phyloP scores from a whole-genome alignment of 2,329 filamentous ascomycete species.

The Nemania sp. region DNA sequence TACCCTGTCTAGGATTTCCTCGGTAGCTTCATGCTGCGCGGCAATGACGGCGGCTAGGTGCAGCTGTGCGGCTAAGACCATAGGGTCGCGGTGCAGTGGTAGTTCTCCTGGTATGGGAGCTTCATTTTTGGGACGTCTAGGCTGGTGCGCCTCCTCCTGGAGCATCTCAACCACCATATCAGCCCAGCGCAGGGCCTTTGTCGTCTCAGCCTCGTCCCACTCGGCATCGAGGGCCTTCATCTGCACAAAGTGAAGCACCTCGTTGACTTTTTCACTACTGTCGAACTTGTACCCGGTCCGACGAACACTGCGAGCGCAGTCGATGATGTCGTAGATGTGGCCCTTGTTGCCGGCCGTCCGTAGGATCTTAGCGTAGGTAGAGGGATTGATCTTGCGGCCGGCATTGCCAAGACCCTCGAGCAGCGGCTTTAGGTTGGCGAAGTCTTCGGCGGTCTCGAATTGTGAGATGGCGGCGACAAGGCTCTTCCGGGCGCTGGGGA shows the following conservation, averaged over 20 bases:
- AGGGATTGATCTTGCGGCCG: slow-evolving; percentile 53
- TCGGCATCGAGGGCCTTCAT: slow-evolving; percentile 56
- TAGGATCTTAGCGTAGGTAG: slow-evolving; percentile 56
- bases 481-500: slow-evolving; percentile 58
- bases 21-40: slow-evolving; percentile 49
- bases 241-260: slow-evolving; percentile 56
- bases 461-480: slow-evolving; percentile 55
- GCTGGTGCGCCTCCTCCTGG: slow-evolving; percentile 57
- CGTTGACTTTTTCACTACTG: slow-evolving; percentile 56
- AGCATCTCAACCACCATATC: slow-evolving; percentile 64
- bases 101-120: slow-evolving; percentile 37
- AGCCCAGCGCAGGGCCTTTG: slow-evolving; percentile 59
- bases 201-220: slow-evolving; percentile 54
- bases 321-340: slow-evolving; percentile 61
- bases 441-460: slow-evolving; percentile 65
- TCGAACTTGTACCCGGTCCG: slow-evolving; percentile 61
- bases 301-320: slow-evolving; percentile 61
- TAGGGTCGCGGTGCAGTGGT: slow-evolving; percentile 57
- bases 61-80: slow-evolving; percentile 57
- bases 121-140: slow-evolving; percentile 35
- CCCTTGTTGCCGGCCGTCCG: slow-evolving; percentile 57
- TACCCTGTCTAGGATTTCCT: slow-evolving; percentile 52
- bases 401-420: slow-evolving; percentile 63
- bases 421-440: slow-evolving; percentile 63
- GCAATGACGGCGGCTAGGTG: slow-evolving; percentile 59